Base-by-base conservation (phyloP, 2,329 filamentous ascomycete species). In the Beauveria medogensis region DNA sequence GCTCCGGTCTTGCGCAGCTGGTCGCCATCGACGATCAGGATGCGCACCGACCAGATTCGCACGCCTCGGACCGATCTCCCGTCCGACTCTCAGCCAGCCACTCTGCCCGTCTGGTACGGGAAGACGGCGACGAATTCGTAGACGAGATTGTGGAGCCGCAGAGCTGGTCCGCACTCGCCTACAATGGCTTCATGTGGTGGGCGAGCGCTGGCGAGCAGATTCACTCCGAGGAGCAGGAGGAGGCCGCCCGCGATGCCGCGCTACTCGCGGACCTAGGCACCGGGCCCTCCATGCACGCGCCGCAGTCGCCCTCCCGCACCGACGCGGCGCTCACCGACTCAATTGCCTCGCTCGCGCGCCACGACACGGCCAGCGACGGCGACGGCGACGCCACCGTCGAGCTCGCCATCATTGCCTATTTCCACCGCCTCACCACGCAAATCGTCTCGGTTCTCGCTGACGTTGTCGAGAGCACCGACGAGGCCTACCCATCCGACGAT, bases 121-220 rank as follows among this genome's bases (percentile, higher is more conserved):
- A 75, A 20, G 76, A 78, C 5, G 71, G 73, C 10, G 78, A 80
- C 53, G 78, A 83, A 41, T 77, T 76, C 8, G 75, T 81, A 26
- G 83, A 86, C 61, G 72, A 74, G 59, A 77, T 87, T 48, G 77
- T 86, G 30, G 86, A 89, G 68, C 85, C 86, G 2, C 71, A 82
- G 46, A 86, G 81, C 47, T 89, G 86, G 90, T 80, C 88, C 0
- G 85, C 88, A 1, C 81, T 93, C 28, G 90, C 90, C 5, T 94
- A 93, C 73, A 85, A 83, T 59, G 87, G 88, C 26, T 92, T 93
- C 76, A 91, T 93, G 82, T 94, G 90, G 90, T 94, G 91, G 90
- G 90, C 90, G 2, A 91, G 87, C 18, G 89, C 90, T 0, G 90
- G 90, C 62, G 90, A 94, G 73, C 83, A 88, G 71, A 77, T 82